Evolutionary conservation across 139 green algal genomes (phyloP).

Genomic region (Bryopsis sp.): DNA sequence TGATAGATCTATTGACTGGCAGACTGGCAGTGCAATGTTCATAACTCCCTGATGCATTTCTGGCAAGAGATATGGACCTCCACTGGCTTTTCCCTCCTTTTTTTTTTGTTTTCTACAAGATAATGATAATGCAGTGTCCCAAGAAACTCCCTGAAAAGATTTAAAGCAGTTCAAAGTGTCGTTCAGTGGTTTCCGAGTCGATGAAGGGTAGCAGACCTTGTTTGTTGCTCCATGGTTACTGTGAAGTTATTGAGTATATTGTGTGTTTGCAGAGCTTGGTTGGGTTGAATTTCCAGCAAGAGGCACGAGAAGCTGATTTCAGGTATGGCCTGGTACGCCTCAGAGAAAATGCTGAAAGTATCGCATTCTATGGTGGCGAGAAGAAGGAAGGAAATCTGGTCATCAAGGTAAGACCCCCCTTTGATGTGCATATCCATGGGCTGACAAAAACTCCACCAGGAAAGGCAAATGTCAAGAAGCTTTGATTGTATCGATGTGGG

Average conservation of each 20-base stretch:
- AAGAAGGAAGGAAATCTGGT: conserved; percentile 30
- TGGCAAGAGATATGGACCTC: too few species aligned
- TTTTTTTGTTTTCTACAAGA: too few species aligned
- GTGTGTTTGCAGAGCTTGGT: conserved; percentile 59
- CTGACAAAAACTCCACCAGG: too few species aligned
- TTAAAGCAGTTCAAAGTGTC: too few species aligned
- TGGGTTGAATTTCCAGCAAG: conserved; percentile 93
- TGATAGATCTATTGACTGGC: too few species aligned
- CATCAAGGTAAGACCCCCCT: not conserved
- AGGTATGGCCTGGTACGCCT: conserved; percentile 70
- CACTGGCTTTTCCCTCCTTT: too few species aligned
- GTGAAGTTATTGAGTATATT: conserved; percentile 3
- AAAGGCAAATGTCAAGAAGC: too few species aligned
- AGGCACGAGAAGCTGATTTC: conserved; percentile 85
- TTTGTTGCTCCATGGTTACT: too few species aligned
- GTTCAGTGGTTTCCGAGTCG: not conserved
- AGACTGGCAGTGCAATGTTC: not conserved
- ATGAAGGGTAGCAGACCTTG: not conserved
- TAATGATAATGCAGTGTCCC: too few species aligned
- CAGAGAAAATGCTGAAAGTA: conserved; percentile 88
- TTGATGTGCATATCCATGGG: too few species aligned
- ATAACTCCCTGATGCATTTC: not conserved
- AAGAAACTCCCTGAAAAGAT: too few species aligned
- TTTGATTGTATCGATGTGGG: too few species aligned
- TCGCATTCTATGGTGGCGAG: conserved; percentile 89